A percentile compares a stretch with the other conserved stretches of the same genome.
Evolutionary conservation across 2,329 filamentous ascomycete species (phyloP).

Genomic region (Ramularia endophylla): DNA sequence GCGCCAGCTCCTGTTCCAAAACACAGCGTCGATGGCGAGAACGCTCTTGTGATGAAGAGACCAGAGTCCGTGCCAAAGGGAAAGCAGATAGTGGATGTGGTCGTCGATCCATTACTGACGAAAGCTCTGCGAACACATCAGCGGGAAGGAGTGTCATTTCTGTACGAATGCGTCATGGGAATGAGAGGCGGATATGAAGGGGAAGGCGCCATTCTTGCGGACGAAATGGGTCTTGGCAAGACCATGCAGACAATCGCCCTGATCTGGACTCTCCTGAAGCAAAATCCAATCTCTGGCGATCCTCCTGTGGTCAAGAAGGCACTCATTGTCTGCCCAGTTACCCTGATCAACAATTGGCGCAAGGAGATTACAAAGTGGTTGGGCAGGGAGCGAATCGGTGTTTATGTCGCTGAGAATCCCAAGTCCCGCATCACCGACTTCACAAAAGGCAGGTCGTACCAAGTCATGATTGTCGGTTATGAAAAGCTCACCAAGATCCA

Average conservation of each 20-base stretch:
- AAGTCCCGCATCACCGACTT: constrained; percentile 60
- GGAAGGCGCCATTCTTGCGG: constrained; percentile 64
- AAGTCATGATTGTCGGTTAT: constrained; percentile 68
- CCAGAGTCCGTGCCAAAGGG: constrained; percentile 51
- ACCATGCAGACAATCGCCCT: constrained; percentile 67
- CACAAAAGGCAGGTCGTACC: constrained; percentile 61
- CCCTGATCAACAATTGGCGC: constrained; percentile 66
- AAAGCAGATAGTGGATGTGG: constrained; percentile 64
- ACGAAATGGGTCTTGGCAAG: constrained; percentile 72
- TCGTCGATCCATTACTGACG: constrained; percentile 60
- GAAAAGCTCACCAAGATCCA: constrained; percentile 62
- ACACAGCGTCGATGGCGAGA: constrained; percentile 55
- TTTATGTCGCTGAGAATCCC: constrained; percentile 59
- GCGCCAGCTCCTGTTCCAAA: constrained; percentile 52
- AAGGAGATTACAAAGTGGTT: constrained; percentile 71
- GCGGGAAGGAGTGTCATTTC: constrained; percentile 61
- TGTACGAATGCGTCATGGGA: constrained; percentile 73
- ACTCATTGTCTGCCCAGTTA: constrained; percentile 66
- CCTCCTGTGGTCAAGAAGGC: constrained; percentile 62
- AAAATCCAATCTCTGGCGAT: constrained; percentile 58
- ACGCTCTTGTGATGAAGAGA: constrained; percentile 62
- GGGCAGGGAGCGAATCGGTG: constrained; percentile 62
- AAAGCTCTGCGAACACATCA: constrained; percentile 63
- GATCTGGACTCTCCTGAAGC: constrained; percentile 66
- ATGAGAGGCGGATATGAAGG: constrained; percentile 56